Conservation (phyloP, 345 rosid species). For the Heritiera littoralis region DNA sequence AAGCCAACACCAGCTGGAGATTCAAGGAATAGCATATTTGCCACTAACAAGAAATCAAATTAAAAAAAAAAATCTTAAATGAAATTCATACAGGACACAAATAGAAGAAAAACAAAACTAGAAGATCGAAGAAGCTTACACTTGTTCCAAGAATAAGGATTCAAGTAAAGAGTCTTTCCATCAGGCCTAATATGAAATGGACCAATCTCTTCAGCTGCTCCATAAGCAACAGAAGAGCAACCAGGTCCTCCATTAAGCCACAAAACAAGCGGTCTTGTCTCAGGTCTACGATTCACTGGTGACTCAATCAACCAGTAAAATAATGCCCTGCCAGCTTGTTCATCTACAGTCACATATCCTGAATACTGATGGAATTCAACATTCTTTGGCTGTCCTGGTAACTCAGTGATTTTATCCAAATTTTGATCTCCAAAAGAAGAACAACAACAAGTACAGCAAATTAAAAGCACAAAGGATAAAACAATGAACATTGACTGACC, state of each 20-base stretch:
- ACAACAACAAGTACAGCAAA: slow-evolving; percentile 30
- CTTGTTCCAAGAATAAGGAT: slow-evolving; percentile 81
- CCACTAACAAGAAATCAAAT: slow-evolving; percentile 52
- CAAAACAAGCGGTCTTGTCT: slow-evolving; percentile 72
- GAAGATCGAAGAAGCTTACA: slow-evolving; percentile 35
- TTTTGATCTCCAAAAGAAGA: slow-evolving; percentile 45
- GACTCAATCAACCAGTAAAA: slow-evolving; percentile 92
- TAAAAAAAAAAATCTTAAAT: background rate
- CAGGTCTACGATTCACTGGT: slow-evolving; percentile 51
- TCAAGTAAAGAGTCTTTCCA: slow-evolving; percentile 69
- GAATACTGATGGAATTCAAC: slow-evolving; percentile 76
- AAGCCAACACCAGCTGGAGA: slow-evolving; percentile 99
- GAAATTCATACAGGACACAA: background rate
- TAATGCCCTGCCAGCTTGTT: slow-evolving; percentile 80
- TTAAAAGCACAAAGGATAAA: slow-evolving; percentile 29
- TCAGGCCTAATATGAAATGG: slow-evolving; percentile 75
- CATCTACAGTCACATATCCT: slow-evolving; percentile 79
- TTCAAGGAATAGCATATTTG: slow-evolving; percentile 83
- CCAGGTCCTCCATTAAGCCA: slow-evolving; percentile 98
- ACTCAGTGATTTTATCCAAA: slow-evolving; percentile 53
- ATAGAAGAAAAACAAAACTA: background rate
- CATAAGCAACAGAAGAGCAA: slow-evolving; percentile 85
- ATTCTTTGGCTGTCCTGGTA: slow-evolving; percentile 78
- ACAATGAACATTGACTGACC: slow-evolving; percentile 26
- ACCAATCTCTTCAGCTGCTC: slow-evolving; percentile 84